Evolutionary conservation across 75 land plant genomes (phyloP), one percentile per base, ranked within the genome.

Genomic region (Picea glauca): DNA sequence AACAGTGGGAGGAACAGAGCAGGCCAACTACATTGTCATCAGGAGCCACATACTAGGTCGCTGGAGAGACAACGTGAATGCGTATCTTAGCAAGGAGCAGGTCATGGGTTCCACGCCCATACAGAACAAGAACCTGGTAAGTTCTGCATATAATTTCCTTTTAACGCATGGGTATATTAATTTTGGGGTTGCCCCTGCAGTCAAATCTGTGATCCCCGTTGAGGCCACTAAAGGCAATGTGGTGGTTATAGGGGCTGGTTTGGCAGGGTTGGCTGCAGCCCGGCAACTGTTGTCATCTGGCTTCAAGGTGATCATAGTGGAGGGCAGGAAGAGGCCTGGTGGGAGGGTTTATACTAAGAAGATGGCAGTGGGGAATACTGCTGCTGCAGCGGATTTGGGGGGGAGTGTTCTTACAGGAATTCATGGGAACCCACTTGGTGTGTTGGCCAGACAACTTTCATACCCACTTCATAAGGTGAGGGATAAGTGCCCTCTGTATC

Each of bases 371-470:
- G 87, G 77, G 21, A 84, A 78, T 59, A 78, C 72, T 74, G 43
- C 63, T 62, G 99, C 96, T 8, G 86, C 93, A 5, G 98, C 96
- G 13, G 99, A 98, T 91, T 84, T 98, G 56, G 99, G 99, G 11
- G 99, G 99, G 1, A 98, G 98, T 79, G 98, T 98, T 30, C 81
- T 98, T 78, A 98, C 99, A 6, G 99, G 99, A 43, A 91, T 94
- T 6, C 87, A 89, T 60, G 98, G 99, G 50, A 98, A 98, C 72
- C 99, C 99, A 0, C 84, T 98, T 15, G 99, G 92, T 58, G 97
- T 95, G 23, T 57, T 98, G 59, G 99, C 99, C 4, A 80, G 88
- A 68, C 99, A 98, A 77, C 79, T 98, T 60, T 78, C 81, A 30
- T 80, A 61, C 76, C 68, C 88, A 4, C 86, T 98, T 60, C 94